Percentiles rank a stretch among this genome's conserved stretches.
Conservation (phyloP, 495 filamentous ascomycete genomes). For the Aspergillus egyptiacus region DNA sequence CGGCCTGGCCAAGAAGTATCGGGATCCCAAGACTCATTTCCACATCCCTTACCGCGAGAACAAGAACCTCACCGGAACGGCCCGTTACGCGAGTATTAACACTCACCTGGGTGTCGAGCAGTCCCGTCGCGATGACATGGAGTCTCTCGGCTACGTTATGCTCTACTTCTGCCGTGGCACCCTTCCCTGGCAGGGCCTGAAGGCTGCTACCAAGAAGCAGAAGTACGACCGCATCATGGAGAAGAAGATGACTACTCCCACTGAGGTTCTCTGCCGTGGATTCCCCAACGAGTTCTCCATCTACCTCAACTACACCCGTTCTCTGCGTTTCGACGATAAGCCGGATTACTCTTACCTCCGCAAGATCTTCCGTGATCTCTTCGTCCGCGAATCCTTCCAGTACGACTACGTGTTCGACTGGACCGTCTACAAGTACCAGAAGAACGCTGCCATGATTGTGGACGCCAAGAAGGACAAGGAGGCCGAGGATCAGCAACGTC, state of each 20-base stretch:
- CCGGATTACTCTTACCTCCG: slow-evolving; percentile 99
- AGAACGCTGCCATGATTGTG: slow-evolving; percentile 89
- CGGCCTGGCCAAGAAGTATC: slow-evolving; percentile 99
- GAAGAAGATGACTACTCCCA: slow-evolving; percentile 99
- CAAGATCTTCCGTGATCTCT: slow-evolving; percentile 99
- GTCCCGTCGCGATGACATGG: slow-evolving; percentile 99
- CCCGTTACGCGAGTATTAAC: slow-evolving; percentile 99
- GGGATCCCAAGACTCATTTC: slow-evolving; percentile 99
- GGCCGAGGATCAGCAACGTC: slow-evolving; percentile 65
- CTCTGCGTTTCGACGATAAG: slow-evolving; percentile 98
- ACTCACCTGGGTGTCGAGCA: slow-evolving; percentile 98
- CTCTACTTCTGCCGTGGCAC: slow-evolving; percentile 99
- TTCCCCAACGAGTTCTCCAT: slow-evolving; percentile 99
- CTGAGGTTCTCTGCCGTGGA: slow-evolving; percentile 96
- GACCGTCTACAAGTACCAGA: slow-evolving; percentile 99
- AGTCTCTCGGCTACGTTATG: slow-evolving; percentile 99
- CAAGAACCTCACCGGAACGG: slow-evolving; percentile 99
- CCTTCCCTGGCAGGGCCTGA: slow-evolving; percentile 98
- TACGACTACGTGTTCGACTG: slow-evolving; percentile 99
- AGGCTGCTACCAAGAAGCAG: slow-evolving; percentile 99
- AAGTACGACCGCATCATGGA: slow-evolving; percentile 99
- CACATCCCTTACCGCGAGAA: slow-evolving; percentile 99
- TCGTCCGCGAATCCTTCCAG: slow-evolving; percentile 98
- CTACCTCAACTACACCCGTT: slow-evolving; percentile 98
- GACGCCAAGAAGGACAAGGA: slow-evolving; percentile 73